Evolutionary conservation across 2,329 filamentous ascomycete genomes (phyloP).

Genomic region (Grosmannia serpens): DNA sequence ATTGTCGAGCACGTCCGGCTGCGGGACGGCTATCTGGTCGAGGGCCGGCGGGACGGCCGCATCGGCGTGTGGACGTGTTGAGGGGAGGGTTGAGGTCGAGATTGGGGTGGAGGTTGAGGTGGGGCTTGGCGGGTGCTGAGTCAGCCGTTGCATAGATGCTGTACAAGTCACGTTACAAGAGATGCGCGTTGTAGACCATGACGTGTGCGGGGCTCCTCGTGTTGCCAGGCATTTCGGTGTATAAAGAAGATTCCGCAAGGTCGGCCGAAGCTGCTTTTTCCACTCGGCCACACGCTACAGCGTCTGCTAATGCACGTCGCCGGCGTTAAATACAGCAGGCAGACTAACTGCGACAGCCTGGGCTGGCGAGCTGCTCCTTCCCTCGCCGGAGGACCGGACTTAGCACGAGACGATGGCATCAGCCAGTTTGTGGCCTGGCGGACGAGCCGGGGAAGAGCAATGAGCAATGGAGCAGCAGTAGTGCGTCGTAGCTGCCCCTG

Average conservation of each 20-base stretch:
- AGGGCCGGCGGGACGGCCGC: conserved; percentile 76
- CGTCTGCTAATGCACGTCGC: background rate
- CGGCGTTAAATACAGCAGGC: background rate
- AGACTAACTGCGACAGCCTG: background rate
- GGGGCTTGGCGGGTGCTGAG: too few species aligned
- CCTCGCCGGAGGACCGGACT: too few species aligned
- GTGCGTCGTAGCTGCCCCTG: too few species aligned
- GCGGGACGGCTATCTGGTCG: conserved; percentile 86
- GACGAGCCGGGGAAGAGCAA: background rate
- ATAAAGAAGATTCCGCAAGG: background rate
- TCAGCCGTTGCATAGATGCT: background rate
- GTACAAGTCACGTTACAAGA: background rate
- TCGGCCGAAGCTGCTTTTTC: too few species aligned
- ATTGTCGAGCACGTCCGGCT: conserved; percentile 79
- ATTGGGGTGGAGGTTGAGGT: background rate
- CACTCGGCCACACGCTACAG: background rate
- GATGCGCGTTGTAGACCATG: too few species aligned
- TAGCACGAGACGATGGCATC: background rate
- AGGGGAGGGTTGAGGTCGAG: background rate
- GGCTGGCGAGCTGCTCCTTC: too few species aligned
- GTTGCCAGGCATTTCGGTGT: too few species aligned
- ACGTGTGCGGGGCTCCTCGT: too few species aligned
- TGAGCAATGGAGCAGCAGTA: too few species aligned
- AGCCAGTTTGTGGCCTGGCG: too few species aligned
- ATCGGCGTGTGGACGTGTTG: conserved; percentile 84